These are phyloP conservation scores for Pittosporum tobira DNA, from an alignment of 129 eudicot genomes.

Conservation along the genomic window DNA sequence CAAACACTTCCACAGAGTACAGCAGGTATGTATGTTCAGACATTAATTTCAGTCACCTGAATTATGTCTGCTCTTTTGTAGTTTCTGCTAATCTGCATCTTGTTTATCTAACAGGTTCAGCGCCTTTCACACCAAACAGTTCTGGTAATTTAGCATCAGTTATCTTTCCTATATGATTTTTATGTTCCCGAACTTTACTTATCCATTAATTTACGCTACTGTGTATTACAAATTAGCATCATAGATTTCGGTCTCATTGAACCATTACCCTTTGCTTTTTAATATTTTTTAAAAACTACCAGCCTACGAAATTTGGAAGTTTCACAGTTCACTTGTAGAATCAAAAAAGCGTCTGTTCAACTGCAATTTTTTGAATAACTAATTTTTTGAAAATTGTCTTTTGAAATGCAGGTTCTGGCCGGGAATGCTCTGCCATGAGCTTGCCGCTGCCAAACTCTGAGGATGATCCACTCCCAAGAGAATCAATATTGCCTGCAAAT, in stretches of 20 bases:
- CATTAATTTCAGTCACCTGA: not conserved
- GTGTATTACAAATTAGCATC: no score
- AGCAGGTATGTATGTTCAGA: slow-evolving; percentile 2
- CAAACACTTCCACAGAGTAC: slow-evolving; percentile 9
- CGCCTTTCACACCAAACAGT: slow-evolving; percentile 2
- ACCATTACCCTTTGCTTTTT: no score
- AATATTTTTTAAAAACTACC: no score
- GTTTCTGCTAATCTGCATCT: not conserved
- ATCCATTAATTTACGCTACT: not conserved
- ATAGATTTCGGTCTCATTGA: no score
- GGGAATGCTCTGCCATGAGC: not conserved
- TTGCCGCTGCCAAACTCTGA: slow-evolving; percentile 1
- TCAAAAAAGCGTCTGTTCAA: no score
- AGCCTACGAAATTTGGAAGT: no score
- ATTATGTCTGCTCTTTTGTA: not conserved
- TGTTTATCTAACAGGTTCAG: slow-evolving; percentile 1
- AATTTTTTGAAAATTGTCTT: not conserved
- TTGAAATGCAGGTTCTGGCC: slow-evolving; percentile 11
- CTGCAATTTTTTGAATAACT: no score
- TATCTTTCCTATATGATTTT: no score
- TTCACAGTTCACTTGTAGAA: no score
- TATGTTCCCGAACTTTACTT: no score
- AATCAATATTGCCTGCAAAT: not conserved
- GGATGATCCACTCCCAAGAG: slow-evolving; percentile 2
- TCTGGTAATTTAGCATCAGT: not conserved